Evolutionary conservation across 2,329 filamentous ascomycete genomes (phyloP).

Genomic region (Nemania sp.): DNA sequence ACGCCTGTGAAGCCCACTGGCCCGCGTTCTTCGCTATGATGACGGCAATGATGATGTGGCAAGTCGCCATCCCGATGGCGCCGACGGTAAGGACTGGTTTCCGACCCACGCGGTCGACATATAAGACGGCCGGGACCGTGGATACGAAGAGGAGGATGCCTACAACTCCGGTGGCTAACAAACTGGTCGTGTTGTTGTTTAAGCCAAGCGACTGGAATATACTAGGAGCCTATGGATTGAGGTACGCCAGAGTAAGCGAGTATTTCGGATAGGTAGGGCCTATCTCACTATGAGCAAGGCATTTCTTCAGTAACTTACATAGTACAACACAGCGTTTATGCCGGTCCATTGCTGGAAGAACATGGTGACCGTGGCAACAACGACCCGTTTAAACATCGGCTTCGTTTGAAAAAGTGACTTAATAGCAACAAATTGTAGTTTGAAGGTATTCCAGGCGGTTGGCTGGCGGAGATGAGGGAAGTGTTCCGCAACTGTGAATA

Average conservation of each 20-base stretch:
- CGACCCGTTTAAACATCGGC: constrained; percentile 75
- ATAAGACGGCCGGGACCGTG: constrained; percentile 75
- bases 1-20: constrained; percentile 66
- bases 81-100: constrained; percentile 73
- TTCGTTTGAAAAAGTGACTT: constrained; percentile 72
- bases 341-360: constrained; percentile 68
- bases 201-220: constrained; percentile 78
- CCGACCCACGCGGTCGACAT: constrained; percentile 72
- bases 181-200: constrained; percentile 60
- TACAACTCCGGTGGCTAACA: constrained; percentile 78
- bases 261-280: not conserved
- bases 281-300: not conserved
- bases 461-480: constrained; percentile 74
- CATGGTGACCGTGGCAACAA: constrained; percentile 73
- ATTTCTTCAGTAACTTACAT: constrained; percentile 20
- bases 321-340: constrained; percentile 69
- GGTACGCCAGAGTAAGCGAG: not conserved
- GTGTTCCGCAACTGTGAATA: constrained; percentile 64
- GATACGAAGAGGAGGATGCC: constrained; percentile 77
- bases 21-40: constrained; percentile 74
- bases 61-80: constrained; percentile 76
- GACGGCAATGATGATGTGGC: constrained; percentile 77
- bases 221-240: constrained; percentile 70
- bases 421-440: constrained; percentile 76
- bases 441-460: constrained; percentile 73